Percentiles rank a stretch among this genome's conserved stretches.
Conservation (phyloP, 2,329 filamentous ascomycete species). For the Lasiodiplodia citricola region DNA sequence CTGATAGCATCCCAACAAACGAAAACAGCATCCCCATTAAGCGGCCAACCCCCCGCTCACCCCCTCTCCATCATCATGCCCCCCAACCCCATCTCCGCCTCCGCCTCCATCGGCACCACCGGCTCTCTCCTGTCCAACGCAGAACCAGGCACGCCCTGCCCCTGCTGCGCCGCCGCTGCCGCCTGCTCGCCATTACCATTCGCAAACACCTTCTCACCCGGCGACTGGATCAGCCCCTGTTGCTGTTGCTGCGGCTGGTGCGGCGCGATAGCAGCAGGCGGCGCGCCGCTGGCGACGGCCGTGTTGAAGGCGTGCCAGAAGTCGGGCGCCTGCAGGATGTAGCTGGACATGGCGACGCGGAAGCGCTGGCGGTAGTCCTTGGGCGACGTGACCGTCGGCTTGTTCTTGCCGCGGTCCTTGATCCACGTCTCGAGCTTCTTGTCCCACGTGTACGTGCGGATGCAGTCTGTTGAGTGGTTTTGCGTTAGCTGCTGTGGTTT, state of each 20-base stretch:
- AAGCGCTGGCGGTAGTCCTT: slow-evolving; percentile 98
- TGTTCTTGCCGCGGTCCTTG: slow-evolving; percentile 88
- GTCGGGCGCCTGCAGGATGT: slow-evolving; percentile 75
- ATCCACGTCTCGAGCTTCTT: slow-evolving; percentile 99
- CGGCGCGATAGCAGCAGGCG: not conserved
- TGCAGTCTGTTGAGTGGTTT: slow-evolving; percentile 69
- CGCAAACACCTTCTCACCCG: not conserved
- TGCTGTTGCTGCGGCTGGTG: not conserved
- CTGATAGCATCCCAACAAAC: not conserved
- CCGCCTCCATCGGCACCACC: not conserved
- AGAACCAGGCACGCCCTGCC: not conserved
- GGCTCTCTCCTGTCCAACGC: not conserved
- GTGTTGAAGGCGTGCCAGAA: slow-evolving; percentile 72
- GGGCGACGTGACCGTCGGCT: slow-evolving; percentile 94
- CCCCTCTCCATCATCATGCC: slow-evolving; percentile 11
- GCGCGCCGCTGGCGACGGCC: not conserved
- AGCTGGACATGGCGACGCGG: slow-evolving; percentile 93
- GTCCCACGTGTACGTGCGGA: slow-evolving; percentile 98
- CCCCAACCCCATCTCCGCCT: slow-evolving; percentile 9
- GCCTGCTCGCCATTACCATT: not conserved
- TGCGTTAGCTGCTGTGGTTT: not conserved
- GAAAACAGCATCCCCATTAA: not conserved
- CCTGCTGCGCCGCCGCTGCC: not conserved
- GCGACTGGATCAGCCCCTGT: not conserved
- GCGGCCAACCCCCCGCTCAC: not conserved